A percentile compares a stretch with the other conserved stretches of the same genome.
Evolutionary conservation across 371 early-diverging fungal species (phyloP).

Genomic region (Mucor racemosus): DNA sequence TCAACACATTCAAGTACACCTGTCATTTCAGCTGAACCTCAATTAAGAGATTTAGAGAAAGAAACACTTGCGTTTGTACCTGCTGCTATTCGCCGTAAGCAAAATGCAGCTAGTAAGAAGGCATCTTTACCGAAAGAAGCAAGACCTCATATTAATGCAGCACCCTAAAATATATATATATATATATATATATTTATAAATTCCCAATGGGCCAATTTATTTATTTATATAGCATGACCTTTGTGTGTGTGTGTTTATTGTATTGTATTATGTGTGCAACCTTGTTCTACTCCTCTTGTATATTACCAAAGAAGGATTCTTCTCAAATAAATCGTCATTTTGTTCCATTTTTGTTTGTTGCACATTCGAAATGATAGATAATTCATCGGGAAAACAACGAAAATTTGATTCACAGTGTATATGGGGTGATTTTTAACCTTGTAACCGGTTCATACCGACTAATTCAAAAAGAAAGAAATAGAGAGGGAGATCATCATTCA

Average conservation of each 20-base stretch:
- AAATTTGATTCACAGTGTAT: background rate
- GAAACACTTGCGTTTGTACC: slow-evolving; percentile 68
- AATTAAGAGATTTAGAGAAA: slow-evolving; percentile 67
- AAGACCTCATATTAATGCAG: slow-evolving; percentile 53
- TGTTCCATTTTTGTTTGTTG: slow-evolving; percentile 1
- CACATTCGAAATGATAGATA: too few species aligned
- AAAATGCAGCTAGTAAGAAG: slow-evolving; percentile 45
- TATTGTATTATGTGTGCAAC: background rate
- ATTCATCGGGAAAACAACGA: too few species aligned
- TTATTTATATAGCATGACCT: background rate
- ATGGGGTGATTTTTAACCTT: slow-evolving; percentile 10
- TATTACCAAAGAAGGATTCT: slow-evolving; percentile 11
- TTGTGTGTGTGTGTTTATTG: background rate
- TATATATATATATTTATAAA: background rate
- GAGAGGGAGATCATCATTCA: background rate
- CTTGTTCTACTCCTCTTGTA: slow-evolving; percentile 4
- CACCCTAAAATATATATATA: slow-evolving; percentile 48
- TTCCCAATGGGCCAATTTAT: slow-evolving; percentile 1
- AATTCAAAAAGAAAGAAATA: background rate
- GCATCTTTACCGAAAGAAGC: slow-evolving; percentile 51
- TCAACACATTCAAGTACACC: slow-evolving; percentile 30
- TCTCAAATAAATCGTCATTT: slow-evolving; percentile 14
- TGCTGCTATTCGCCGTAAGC: slow-evolving; percentile 61
- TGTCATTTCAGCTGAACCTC: slow-evolving; percentile 67
- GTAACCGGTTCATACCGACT: background rate